Evolutionary conservation across 2,329 filamentous ascomycete genomes (phyloP).

Genomic region (Aspergillus uvarum): DNA sequence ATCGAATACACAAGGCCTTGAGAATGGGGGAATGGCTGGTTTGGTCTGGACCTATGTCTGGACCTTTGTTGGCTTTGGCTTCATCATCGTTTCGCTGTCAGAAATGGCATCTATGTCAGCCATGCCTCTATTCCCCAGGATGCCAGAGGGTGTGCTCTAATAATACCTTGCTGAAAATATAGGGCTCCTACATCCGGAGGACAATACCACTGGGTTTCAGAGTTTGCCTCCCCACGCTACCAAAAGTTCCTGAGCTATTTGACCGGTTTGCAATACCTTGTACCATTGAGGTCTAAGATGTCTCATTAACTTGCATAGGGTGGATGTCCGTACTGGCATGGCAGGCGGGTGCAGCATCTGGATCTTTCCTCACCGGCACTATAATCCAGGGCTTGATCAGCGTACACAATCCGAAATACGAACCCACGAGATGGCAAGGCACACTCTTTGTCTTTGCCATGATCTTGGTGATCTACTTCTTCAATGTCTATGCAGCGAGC

Average conservation of each 20-base stretch:
- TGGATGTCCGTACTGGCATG: slow-evolving; percentile 54
- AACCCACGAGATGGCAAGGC: slow-evolving; percentile 48
- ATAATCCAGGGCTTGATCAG: slow-evolving; percentile 49
- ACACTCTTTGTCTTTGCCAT: slow-evolving; percentile 51
- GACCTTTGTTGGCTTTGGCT: slow-evolving; percentile 66
- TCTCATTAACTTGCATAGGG: slow-evolving; percentile 25
- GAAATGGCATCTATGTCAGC: slow-evolving; percentile 57
- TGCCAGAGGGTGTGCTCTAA: not conserved
- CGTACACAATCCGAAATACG: slow-evolving; percentile 45
- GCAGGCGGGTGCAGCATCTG: slow-evolving; percentile 52
- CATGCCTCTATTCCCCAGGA: too few species aligned
- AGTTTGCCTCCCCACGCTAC: slow-evolving; percentile 50
- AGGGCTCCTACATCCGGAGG: slow-evolving; percentile 58
- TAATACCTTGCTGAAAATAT: not conserved
- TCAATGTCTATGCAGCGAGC: slow-evolving; percentile 40
- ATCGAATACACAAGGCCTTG: slow-evolving; percentile 25
- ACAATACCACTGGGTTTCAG: slow-evolving; percentile 60
- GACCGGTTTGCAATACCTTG: slow-evolving; percentile 30
- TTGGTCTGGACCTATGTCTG: slow-evolving; percentile 35
- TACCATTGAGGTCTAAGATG: not conserved
- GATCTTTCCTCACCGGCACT: slow-evolving; percentile 50
- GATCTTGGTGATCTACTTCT: slow-evolving; percentile 43
- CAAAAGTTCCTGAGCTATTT: slow-evolving; percentile 58
- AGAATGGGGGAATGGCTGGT: slow-evolving; percentile 28
- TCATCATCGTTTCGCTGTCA: slow-evolving; percentile 58